These are phyloP conservation scores for Cladosporium cucumerinum DNA, from an alignment of 2,329 filamentous ascomycete species.

Conservation along the genomic window DNA sequence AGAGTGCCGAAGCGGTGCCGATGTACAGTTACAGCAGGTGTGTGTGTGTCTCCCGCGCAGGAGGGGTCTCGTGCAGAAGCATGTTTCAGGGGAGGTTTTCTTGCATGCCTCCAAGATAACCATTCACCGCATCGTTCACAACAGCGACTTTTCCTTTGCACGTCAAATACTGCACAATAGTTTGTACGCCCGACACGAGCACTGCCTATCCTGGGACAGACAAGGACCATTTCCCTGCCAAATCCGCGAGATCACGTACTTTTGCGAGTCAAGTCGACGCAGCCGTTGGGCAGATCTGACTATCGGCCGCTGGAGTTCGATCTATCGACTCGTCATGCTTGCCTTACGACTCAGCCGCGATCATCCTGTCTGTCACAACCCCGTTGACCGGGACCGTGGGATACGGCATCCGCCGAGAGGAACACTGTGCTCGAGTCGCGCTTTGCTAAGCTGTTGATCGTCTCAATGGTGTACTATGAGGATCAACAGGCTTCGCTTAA, in stretches of 20 bases:
- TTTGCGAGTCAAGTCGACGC: slow-evolving; percentile 7
- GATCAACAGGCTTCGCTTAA: slow-evolving; percentile 11
- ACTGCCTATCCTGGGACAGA: neutral
- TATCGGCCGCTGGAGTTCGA: slow-evolving; percentile 13
- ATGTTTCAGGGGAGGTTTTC: slow-evolving; percentile 13
- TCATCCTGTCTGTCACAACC: neutral
- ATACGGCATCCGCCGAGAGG: neutral
- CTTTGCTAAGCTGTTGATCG: neutral
- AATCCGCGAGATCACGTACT: neutral
- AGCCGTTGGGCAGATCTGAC: slow-evolving; percentile 13
- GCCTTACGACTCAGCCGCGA: slow-evolving; percentile 11
- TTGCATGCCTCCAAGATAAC: neutral
- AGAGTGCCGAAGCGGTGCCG: neutral
- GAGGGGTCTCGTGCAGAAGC: slow-evolving; percentile 13
- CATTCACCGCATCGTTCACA: neutral
- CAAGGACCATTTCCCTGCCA: neutral
- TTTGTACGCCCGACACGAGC: neutral
- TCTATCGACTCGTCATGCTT: slow-evolving; percentile 10
- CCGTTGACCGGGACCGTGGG: slow-evolving; percentile 9
- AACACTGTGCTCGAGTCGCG: neutral
- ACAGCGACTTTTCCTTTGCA: neutral
- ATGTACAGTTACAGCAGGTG: neutral
- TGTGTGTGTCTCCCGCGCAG: neutral
- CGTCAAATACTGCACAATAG: neutral
- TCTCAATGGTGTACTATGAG: slow-evolving; percentile 1